Conservation (phyloP, 345 rosid genomes). For the Arabis alpina region DNA sequence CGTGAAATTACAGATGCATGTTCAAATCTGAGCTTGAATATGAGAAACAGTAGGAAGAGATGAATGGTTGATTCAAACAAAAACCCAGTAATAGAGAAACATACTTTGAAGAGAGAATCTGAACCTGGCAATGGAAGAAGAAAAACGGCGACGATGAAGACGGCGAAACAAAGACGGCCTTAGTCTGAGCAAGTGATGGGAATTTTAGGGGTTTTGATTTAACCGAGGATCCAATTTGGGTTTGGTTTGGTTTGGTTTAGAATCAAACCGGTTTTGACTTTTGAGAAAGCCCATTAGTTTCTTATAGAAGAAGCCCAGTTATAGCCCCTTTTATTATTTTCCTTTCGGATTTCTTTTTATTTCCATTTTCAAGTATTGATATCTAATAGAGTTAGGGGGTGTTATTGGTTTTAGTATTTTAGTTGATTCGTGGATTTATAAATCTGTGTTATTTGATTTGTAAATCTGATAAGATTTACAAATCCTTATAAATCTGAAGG, state of each 20-base stretch:
- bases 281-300: no score
- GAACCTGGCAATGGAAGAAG: constrained; percentile 36
- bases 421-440: no score
- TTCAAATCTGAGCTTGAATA: constrained; percentile 23
- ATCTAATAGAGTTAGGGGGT: no score
- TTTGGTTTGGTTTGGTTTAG: background rate
- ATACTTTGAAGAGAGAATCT: constrained; percentile 1
- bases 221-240: constrained; percentile 18
- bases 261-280: background rate
- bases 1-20: background rate
- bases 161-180: background rate
- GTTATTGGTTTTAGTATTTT: no score
- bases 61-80: constrained; percentile 9
- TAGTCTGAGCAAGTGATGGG: no score
- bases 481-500: no score
- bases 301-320: no score
- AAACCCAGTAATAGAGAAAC: background rate
- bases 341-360: no score
- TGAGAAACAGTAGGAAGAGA: background rate
- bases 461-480: no score
- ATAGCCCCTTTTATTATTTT: no score
- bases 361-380: no score
- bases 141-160: constrained; percentile 28
- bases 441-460: no score
- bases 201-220: constrained; percentile 33